Evolutionary conservation across 2,329 filamentous ascomycete genomes (phyloP).

Genomic region (Fusarium phyllophilum): DNA sequence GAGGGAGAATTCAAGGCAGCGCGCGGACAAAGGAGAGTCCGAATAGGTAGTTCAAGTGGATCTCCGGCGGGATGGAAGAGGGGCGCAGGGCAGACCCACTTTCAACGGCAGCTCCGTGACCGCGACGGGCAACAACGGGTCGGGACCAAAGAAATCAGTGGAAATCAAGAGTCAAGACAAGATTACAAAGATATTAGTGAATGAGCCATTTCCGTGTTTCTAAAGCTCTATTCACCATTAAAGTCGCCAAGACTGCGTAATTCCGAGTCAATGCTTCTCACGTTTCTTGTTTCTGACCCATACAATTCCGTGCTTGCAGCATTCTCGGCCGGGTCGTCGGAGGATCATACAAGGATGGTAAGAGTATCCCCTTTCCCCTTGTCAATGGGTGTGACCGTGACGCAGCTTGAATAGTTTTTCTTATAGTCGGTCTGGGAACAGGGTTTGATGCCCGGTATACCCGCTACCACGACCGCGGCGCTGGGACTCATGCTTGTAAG

Average conservation of each 20-base stretch:
- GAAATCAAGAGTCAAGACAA: neutral
- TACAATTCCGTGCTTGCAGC: neutral
- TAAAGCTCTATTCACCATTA: neutral
- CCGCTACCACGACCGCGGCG: slow-evolving; percentile 25
- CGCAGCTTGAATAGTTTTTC: neutral
- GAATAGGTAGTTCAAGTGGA: slow-evolving; percentile 2
- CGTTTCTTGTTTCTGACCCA: slow-evolving; percentile 1
- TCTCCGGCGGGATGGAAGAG: slow-evolving; percentile 22
- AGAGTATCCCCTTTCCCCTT: neutral
- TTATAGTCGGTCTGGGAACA: neutral
- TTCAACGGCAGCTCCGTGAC: slow-evolving; percentile 35
- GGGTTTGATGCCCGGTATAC: neutral
- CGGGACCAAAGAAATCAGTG: slow-evolving; percentile 5
- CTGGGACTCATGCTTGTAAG: slow-evolving; percentile 11
- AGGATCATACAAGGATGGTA: neutral
- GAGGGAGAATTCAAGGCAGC: neutral
- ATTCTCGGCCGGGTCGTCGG: slow-evolving; percentile 7
- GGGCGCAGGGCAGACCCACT: slow-evolving; percentile 23
- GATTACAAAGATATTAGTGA: neutral
- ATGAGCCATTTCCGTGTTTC: neutral
- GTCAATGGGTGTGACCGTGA: neutral
- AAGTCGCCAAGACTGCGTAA: neutral
- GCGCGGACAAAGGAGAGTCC: slow-evolving; percentile 11
- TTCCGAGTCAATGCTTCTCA: neutral
- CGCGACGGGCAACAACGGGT: slow-evolving; percentile 34